Evolutionary conservation across 352 stramenopile genomes (phyloP), one percentile per base, ranked within the genome.

Genomic region (Pythium guiyangense): DNA sequence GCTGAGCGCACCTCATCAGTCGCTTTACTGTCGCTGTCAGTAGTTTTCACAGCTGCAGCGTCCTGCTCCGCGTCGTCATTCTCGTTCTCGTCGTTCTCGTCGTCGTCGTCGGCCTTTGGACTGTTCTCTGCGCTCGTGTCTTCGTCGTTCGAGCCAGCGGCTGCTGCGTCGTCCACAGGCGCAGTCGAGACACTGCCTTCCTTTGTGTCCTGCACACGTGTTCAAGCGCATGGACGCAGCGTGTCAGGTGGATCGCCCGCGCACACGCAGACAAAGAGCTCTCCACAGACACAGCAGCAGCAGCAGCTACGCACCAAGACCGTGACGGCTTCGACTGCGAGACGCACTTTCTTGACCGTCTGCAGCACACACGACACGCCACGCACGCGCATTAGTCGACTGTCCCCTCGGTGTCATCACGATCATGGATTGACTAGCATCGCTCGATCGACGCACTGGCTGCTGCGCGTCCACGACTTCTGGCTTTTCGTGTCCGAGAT

Each of bases 401-500:
- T 20, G 40, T 42, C 35, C 37, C 37, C 37, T 43, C 37, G 2
- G 2, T n/a, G n/a, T n/a, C n/a, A n/a, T n/a, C n/a, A n/a, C n/a
- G n/a, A n/a, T n/a, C n/a, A n/a, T n/a, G n/a, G n/a, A n/a, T n/a
- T n/a, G n/a, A n/a, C n/a, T n/a, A n/a, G n/a, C n/a, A n/a, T 43
- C 11, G 37, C 4, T 9, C 6, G 29, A 6, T 34, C 29, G 29
- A 52, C 67, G n/a, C 50, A 86, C 71, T 47, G 76, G 76, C 56
- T 85, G 77, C 56, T 84, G 77, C 52, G 88, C 71, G 20, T 82
- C 71, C 31, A 81, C 66, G 20, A 64, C 70, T 60, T 86, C 73
- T 27, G 80, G 80, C 69, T 91, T 91, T 63, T 91, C 80, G 74
- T 88, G 80, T 40, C 73, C 77, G 57, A 85, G 66, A 49, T 79